These are phyloP conservation scores for Penicilliopsis zonata DNA, from an alignment of 495 filamentous ascomycete genomes.

Conservation along the genomic window DNA sequence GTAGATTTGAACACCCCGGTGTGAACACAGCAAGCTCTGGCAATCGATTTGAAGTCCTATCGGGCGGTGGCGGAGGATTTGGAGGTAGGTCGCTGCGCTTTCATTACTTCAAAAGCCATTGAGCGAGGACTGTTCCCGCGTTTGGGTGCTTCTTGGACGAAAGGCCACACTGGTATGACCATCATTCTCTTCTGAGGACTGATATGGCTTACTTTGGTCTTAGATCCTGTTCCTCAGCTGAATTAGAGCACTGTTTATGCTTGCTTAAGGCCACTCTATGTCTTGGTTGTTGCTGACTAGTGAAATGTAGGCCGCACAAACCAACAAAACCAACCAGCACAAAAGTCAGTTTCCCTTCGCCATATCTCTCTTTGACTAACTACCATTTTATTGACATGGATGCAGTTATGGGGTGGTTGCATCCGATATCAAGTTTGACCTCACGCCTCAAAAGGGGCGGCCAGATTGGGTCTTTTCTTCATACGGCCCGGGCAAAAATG, in stretches of 20 bases:
- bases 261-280: too few relatives aligned
- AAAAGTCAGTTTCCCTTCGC: constrained; percentile 15
- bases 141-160: too few relatives aligned
- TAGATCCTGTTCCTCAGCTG: too few relatives aligned
- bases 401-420: constrained; percentile 38
- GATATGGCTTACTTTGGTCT: too few relatives aligned
- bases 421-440: constrained; percentile 47
- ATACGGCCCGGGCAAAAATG: constrained; percentile 61
- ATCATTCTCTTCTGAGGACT: too few relatives aligned
- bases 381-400: constrained; percentile 8
- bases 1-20: constrained; percentile 44
- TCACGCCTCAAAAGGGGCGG: constrained; percentile 44
- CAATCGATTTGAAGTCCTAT: constrained; percentile 33
- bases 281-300: constrained; percentile 1
- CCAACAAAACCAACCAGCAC: constrained; percentile 10
- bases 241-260: too few relatives aligned
- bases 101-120: too few relatives aligned
- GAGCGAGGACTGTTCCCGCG: too few relatives aligned
- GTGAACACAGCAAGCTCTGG: constrained; percentile 13
- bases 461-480: constrained; percentile 77
- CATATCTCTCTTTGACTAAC: background rate
- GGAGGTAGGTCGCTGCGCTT: constrained; percentile 26
- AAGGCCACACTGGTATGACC: too few relatives aligned
- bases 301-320: constrained; percentile 8
- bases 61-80: constrained; percentile 23